phyloP scores from a whole-genome alignment of 306 rosid genomes.

The Potentilla sterilis region DNA sequence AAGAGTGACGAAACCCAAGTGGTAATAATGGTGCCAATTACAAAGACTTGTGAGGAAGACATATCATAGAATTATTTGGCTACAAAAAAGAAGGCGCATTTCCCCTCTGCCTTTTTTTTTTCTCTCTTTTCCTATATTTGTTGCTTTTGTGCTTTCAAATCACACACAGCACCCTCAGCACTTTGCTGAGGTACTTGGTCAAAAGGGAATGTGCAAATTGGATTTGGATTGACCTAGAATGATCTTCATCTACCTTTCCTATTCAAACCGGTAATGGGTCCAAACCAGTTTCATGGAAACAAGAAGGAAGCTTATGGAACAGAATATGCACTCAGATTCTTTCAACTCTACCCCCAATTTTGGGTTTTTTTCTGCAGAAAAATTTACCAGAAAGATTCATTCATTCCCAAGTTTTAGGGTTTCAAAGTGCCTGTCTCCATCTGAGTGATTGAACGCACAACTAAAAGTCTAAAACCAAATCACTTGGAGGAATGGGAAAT shows the following conservation, averaged over 20 bases:
- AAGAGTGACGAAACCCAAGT: constrained; percentile 26
- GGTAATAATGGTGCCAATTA: constrained; percentile 37
- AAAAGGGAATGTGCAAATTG: constrained; percentile 42
- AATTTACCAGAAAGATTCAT: background rate
- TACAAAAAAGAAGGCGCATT: constrained; percentile 28
- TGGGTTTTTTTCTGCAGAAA: background rate
- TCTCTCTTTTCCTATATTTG: constrained; percentile 4
- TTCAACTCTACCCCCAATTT: background rate
- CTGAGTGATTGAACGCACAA: constrained; percentile 29
- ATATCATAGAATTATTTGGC: constrained; percentile 4
- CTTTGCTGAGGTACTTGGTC: constrained; percentile 37
- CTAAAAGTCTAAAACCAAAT: constrained; percentile 26
- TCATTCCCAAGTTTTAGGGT: background rate
- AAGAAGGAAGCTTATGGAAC: background rate
- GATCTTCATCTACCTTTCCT: constrained; percentile 31
- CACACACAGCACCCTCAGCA: constrained; percentile 12
- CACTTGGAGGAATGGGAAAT: constrained; percentile 10
- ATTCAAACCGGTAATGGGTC: constrained; percentile 5
- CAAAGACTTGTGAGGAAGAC: constrained; percentile 16
- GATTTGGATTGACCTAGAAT: constrained; percentile 36
- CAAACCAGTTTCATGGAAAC: background rate
- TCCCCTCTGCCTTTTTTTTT: constrained; percentile 10
- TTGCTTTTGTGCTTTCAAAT: constrained; percentile 27
- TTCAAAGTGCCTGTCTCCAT: constrained; percentile 34
- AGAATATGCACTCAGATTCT: constrained; percentile 3